Conservation (phyloP, 148 eudicot species). For the Rhododendron williamsianum region DNA sequence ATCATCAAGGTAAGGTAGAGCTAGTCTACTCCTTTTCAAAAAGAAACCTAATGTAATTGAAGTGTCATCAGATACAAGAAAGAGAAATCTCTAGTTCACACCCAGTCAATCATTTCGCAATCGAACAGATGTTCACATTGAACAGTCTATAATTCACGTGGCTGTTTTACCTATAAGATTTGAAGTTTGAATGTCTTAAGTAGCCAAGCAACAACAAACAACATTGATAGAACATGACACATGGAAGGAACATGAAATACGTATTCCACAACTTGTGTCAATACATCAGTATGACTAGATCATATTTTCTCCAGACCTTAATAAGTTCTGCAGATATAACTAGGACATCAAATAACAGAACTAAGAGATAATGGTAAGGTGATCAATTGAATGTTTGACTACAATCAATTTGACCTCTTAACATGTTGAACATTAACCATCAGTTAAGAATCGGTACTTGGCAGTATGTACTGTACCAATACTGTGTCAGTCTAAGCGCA, state of each 20-base stretch:
- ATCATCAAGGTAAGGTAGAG: not conserved
- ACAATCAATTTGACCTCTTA: not conserved
- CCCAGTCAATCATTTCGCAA: not conserved
- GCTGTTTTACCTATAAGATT: not conserved
- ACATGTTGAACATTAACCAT: not conserved
- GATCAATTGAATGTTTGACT: not conserved
- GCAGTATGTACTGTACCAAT: not conserved
- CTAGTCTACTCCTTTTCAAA: not conserved
- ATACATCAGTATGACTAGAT: not conserved
- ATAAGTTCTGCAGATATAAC: not conserved
- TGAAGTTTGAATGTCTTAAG: not conserved
- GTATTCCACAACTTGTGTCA: not conserved
- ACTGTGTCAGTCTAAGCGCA: conserved; percentile 18
- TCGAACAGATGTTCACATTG: not conserved
- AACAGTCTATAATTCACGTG: not conserved
- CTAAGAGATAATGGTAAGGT: not conserved
- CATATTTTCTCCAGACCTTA: not conserved
- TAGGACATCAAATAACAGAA: not conserved
- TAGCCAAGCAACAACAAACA: not conserved
- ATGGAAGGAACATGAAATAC: not conserved
- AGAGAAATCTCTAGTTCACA: not conserved
- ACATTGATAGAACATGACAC: not conserved
- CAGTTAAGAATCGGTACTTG: not conserved
- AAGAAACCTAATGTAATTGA: not conserved
- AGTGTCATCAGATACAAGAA: not conserved